Percentiles rank a stretch among this genome's conserved stretches.
Evolutionary conservation across 163 green algal genomes (phyloP).

Genomic region (Chlorella variabilis): DNA sequence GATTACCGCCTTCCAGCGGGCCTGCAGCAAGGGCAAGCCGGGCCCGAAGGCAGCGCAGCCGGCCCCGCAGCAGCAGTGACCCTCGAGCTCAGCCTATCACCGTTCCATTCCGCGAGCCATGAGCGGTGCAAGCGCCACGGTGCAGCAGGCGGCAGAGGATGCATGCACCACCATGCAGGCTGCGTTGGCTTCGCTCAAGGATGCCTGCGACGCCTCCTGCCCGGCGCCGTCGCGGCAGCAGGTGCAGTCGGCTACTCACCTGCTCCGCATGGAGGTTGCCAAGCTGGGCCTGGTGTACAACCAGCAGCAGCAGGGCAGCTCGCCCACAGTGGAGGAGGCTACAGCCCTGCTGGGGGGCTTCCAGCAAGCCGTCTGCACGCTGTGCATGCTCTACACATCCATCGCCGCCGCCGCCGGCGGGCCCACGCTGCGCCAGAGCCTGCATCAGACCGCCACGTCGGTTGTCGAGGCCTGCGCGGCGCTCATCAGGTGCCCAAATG

Average conservation of each 20-base stretch:
- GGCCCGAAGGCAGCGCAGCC: background rate
- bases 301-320: background rate
- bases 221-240: conserved; percentile 6
- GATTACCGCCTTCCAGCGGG: conserved; percentile 36
- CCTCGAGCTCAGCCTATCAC: background rate
- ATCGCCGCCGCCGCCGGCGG: background rate
- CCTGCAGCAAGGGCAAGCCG: conserved; percentile 32
- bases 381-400: conserved; percentile 37
- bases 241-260: background rate
- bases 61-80: background rate
- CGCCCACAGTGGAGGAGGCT: background rate
- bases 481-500: conserved; percentile 17
- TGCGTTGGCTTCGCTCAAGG: background rate
- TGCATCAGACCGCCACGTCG: background rate
- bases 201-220: conserved; percentile 1
- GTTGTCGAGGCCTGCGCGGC: conserved; percentile 14
- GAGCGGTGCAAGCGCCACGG: background rate
- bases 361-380: background rate
- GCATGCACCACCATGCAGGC: conserved; percentile 15
- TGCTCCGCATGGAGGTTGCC: conserved; percentile 26
- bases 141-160: conserved; percentile 16
- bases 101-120: background rate
- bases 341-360: conserved; percentile 5
- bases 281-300: conserved; percentile 29
- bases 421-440: conserved; percentile 22